Conservation (phyloP, 192 early-diverging fungal genomes). For the Coemansia sp. region DNA sequence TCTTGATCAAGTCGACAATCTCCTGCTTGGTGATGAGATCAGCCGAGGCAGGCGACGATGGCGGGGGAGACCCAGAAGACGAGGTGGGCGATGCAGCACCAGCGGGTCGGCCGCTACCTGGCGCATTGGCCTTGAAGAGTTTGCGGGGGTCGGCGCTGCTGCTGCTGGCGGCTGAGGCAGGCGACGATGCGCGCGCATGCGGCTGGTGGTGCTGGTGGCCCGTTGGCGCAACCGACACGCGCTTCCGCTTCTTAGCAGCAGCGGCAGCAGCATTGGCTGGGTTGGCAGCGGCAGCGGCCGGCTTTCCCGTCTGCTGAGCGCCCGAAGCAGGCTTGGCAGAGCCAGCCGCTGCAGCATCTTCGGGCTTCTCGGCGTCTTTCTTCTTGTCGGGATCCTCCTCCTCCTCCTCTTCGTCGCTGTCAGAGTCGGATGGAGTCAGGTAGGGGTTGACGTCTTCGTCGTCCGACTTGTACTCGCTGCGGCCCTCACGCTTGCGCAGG, state of each 20-base stretch:
- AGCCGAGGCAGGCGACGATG: constrained; percentile 14
- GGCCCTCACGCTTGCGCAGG: constrained; percentile 61
- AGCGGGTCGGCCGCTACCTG: not conserved
- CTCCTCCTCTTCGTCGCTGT: constrained; percentile 44
- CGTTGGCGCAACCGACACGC: constrained; percentile 16
- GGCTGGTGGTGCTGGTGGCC: constrained; percentile 19
- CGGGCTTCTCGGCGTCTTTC: constrained; percentile 7
- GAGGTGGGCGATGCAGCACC: not conserved
- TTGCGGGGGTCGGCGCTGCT: constrained; percentile 23
- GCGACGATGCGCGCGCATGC: constrained; percentile 10
- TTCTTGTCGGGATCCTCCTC: constrained; percentile 11
- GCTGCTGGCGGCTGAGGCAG: constrained; percentile 7
- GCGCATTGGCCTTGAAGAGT: constrained; percentile 5
- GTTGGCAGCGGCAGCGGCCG: not conserved
- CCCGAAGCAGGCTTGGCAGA: not conserved
- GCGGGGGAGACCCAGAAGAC: constrained; percentile 2
- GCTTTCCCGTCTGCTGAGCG: constrained; percentile 3
- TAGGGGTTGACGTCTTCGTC: constrained; percentile 46
- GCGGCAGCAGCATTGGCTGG: not conserved
- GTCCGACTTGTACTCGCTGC: constrained; percentile 39
- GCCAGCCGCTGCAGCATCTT: not conserved
- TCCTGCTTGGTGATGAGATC: constrained; percentile 67
- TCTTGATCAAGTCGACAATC: constrained; percentile 61
- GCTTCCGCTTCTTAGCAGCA: constrained; percentile 52
- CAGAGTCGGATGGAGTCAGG: constrained; percentile 42